Evolutionary conservation across 768 basidiomycete species (phyloP).

Genomic region (Thelephora aurantiotincta): DNA sequence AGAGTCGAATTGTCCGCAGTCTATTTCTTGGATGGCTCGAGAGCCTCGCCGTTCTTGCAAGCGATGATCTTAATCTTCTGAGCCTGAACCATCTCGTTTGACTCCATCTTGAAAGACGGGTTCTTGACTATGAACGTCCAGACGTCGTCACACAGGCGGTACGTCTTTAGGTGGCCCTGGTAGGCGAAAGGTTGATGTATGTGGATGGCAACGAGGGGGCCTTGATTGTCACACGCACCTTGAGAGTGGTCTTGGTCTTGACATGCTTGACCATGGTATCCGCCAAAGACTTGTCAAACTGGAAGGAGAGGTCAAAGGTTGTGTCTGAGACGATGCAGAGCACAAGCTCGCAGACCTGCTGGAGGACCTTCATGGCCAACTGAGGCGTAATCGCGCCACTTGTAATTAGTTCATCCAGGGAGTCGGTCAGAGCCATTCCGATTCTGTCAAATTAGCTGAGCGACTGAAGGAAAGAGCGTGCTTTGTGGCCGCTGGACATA

Average conservation of each 20-base stretch:
- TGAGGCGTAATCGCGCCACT: conserved; percentile 95
- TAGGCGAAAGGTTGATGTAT: background rate
- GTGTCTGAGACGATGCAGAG: background rate
- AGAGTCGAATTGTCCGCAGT: background rate
- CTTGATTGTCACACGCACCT: conserved; percentile 32
- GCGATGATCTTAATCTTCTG: conserved; percentile 94
- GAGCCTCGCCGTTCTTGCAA: conserved; percentile 89
- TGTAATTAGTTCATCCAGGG: conserved; percentile 95
- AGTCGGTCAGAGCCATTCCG: conserved; percentile 94
- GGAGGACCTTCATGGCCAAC: conserved; percentile 95
- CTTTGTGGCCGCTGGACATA: conserved; percentile 26
- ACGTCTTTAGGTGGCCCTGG: conserved; percentile 81
- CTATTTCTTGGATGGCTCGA: conserved; percentile 71
- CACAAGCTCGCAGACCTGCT: conserved; percentile 48
- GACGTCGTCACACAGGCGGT: conserved; percentile 88
- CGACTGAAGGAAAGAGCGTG: background rate
- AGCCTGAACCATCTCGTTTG: conserved; percentile 59
- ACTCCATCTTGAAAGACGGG: conserved; percentile 91
- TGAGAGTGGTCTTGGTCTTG: conserved; percentile 88
- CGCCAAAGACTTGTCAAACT: conserved; percentile 96
- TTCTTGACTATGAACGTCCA: conserved; percentile 98
- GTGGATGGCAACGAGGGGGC: background rate
- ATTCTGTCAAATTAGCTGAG: conserved; percentile 38
- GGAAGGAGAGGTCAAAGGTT: background rate
- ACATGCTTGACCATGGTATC: conserved; percentile 88